phyloP scores from a whole-genome alignment of 148 eudicot genomes.

The Gaultheria prostrata region DNA sequence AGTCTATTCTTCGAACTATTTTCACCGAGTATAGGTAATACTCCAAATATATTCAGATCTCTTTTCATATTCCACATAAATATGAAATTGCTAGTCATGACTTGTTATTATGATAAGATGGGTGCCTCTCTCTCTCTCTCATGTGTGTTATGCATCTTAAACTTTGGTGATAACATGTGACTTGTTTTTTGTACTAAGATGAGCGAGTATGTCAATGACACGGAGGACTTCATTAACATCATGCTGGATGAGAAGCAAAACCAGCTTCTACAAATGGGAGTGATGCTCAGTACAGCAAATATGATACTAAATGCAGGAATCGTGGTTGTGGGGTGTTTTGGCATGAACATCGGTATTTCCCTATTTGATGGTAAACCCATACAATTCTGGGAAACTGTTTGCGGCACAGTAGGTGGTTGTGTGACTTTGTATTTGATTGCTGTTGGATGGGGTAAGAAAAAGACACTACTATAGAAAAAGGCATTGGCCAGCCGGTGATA shows the following conservation, averaged over 20 bases:
- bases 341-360: constrained; percentile 53
- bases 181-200: constrained; percentile 26
- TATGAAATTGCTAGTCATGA: neutral
- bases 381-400: constrained; percentile 36
- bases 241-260: constrained; percentile 67
- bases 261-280: constrained; percentile 66
- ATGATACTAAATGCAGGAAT: constrained; percentile 48
- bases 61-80: neutral
- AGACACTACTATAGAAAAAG: constrained; percentile 17
- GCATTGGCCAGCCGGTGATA: neutral
- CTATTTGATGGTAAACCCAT: constrained; percentile 25
- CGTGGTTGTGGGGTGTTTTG: constrained; percentile 51
- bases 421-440: constrained; percentile 32
- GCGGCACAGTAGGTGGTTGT: constrained; percentile 35
- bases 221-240: constrained; percentile 63
- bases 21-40: neutral
- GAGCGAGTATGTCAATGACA: constrained; percentile 65
- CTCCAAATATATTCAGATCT: neutral
- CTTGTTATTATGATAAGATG: neutral
- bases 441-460: constrained; percentile 43
- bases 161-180: neutral
- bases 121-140: neutral
- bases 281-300: constrained; percentile 48
- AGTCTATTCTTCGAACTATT: neutral
- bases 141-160: neutral